Evolutionary conservation across 371 early-diverging fungal species (phyloP).

Genomic region (Syncephalastrum racemosum): DNA sequence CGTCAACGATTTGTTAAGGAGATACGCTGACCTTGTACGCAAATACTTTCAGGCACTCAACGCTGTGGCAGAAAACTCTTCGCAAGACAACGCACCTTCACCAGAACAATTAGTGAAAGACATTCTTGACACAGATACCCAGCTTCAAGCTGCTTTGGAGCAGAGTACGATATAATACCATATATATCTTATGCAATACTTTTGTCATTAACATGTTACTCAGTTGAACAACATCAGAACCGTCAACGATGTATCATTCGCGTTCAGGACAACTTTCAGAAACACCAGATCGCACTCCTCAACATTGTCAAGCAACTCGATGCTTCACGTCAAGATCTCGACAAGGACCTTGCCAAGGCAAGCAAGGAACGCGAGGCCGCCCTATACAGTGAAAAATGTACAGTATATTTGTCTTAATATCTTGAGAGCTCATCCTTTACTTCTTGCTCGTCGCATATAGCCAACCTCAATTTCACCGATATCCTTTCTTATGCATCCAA

Average conservation of each 20-base stretch:
- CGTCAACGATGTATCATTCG: slow-evolving; percentile 44
- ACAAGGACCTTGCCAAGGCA: slow-evolving; percentile 28
- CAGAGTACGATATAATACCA: slow-evolving; percentile 25
- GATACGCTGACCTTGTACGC: slow-evolving; percentile 32
- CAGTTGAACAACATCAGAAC: slow-evolving; percentile 49
- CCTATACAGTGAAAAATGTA: slow-evolving; percentile 38
- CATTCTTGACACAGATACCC: slow-evolving; percentile 32
- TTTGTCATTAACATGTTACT: slow-evolving; percentile 1
- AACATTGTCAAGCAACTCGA: slow-evolving; percentile 36
- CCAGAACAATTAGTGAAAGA: slow-evolving; percentile 31
- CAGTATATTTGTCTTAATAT: background rate
- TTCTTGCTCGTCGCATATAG: slow-evolving; percentile 14
- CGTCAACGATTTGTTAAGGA: slow-evolving; percentile 38
- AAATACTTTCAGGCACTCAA: slow-evolving; percentile 35
- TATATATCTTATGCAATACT: background rate
- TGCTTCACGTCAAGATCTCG: slow-evolving; percentile 28
- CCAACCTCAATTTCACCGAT: slow-evolving; percentile 49
- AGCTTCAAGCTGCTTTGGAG: slow-evolving; percentile 40
- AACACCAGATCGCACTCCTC: slow-evolving; percentile 34
- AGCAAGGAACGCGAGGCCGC: slow-evolving; percentile 37
- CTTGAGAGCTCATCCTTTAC: background rate
- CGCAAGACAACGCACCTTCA: slow-evolving; percentile 14
- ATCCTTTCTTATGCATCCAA: slow-evolving; percentile 48
- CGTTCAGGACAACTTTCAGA: slow-evolving; percentile 46
- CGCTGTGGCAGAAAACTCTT: slow-evolving; percentile 29